Conservation (phyloP, 352 stramenopile species). For the Pythium oligandrum region DNA sequence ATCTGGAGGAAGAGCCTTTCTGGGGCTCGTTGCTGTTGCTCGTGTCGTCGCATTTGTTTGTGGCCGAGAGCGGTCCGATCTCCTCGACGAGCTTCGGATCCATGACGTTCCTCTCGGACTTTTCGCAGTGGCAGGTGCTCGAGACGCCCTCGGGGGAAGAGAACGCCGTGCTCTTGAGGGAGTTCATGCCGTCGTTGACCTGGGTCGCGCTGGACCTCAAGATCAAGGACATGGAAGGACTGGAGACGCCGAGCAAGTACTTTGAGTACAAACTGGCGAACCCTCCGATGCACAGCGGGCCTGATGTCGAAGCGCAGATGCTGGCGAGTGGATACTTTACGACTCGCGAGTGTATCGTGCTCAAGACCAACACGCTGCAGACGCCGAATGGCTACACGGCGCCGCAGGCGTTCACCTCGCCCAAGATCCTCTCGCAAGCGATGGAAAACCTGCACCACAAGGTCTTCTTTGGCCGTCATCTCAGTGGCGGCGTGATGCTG, state of each 20-base stretch:
- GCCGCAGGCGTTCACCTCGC: constrained; percentile 40
- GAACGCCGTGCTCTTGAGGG: constrained; percentile 41
- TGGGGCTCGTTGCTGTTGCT: constrained; percentile 63
- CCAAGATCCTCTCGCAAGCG: constrained; percentile 54
- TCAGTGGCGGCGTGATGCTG: constrained; percentile 48
- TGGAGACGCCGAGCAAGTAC: constrained; percentile 54
- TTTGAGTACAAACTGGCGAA: constrained; percentile 60
- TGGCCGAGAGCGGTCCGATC: constrained; percentile 35
- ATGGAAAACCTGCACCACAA: constrained; percentile 44
- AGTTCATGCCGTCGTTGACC: constrained; percentile 50
- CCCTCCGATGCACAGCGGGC: constrained; percentile 21
- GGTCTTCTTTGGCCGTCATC: constrained; percentile 56
- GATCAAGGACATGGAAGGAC: constrained; percentile 73
- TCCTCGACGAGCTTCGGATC: constrained; percentile 30
- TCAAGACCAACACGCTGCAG: constrained; percentile 51
- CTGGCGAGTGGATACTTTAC: constrained; percentile 34
- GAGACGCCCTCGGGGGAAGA: constrained; percentile 16
- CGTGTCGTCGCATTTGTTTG: constrained; percentile 52
- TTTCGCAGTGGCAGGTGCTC: constrained; percentile 42
- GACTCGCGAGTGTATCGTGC: constrained; percentile 43
- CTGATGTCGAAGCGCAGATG: constrained; percentile 49
- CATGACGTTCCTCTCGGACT: constrained; percentile 44
- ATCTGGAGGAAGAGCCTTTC: constrained; percentile 41
- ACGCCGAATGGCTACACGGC: constrained; percentile 21
- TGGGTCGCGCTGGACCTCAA: constrained; percentile 74